These are phyloP conservation scores for Cyclocybe aegerita DNA, from an alignment of 768 basidiomycete genomes.

Conservation along the genomic window DNA sequence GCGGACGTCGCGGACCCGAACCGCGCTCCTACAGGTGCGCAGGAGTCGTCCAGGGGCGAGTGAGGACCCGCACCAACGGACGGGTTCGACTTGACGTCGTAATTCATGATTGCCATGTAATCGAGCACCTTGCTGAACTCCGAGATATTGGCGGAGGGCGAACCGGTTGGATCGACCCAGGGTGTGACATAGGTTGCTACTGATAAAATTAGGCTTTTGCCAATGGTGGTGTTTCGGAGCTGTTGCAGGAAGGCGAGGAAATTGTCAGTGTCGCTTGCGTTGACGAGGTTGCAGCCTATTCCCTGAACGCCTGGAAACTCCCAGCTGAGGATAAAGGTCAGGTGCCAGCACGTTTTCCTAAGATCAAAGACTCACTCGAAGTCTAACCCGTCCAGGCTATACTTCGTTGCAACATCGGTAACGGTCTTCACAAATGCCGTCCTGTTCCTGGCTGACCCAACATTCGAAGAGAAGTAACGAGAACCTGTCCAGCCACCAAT, in stretches of 20 bases:
- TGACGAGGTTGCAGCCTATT: slow-evolving; percentile 66
- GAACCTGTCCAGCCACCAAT: slow-evolving; percentile 73
- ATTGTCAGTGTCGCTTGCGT: slow-evolving; percentile 70
- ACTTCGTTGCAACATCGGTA: slow-evolving; percentile 42
- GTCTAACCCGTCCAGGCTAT: slow-evolving; percentile 63
- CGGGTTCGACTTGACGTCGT: slow-evolving; percentile 61
- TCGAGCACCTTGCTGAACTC: slow-evolving; percentile 70
- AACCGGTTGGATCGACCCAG: slow-evolving; percentile 58
- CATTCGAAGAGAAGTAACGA: slow-evolving; percentile 57
- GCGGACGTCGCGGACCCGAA: slow-evolving; percentile 77
- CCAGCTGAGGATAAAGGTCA: slow-evolving; percentile 51
- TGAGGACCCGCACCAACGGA: slow-evolving; percentile 69
- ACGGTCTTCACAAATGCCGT: slow-evolving; percentile 58
- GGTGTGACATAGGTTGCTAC: slow-evolving; percentile 69
- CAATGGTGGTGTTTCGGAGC: slow-evolving; percentile 55
- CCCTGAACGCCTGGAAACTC: slow-evolving; percentile 78
- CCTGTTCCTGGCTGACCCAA: slow-evolving; percentile 54
- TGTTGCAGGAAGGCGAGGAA: slow-evolving; percentile 75
- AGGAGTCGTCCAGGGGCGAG: slow-evolving; percentile 80
- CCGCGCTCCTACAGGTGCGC: slow-evolving; percentile 56
- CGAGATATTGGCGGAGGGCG: slow-evolving; percentile 60
- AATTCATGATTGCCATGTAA: slow-evolving; percentile 74
- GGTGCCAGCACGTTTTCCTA: background rate
- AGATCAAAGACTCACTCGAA: slow-evolving; percentile 52
- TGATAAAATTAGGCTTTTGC: slow-evolving; percentile 64